phyloP scores from a whole-genome alignment of 2,329 filamentous ascomycete genomes.

The Plenodomus biglobosus region DNA sequence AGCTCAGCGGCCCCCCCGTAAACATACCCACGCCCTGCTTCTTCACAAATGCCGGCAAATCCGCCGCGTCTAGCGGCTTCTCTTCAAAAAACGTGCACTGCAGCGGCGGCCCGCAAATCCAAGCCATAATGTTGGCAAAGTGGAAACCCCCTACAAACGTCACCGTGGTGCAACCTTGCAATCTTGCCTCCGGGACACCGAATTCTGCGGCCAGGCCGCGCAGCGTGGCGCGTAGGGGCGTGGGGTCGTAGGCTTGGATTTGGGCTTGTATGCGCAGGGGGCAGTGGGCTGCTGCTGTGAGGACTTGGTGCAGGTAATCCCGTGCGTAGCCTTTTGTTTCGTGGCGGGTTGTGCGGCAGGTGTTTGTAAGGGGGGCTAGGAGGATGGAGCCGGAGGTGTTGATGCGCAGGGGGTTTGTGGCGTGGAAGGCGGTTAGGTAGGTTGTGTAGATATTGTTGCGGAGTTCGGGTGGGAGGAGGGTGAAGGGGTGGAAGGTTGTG shows the following conservation, averaged over 20 bases:
- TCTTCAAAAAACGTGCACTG: too few relatives aligned
- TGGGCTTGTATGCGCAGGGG: background rate
- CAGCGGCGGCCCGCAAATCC: background rate
- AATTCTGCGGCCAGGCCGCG: background rate
- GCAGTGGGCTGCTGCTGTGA: background rate
- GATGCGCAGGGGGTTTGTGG: background rate
- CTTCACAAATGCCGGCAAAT: background rate
- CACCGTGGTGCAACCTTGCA: background rate
- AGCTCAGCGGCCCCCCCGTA: background rate
- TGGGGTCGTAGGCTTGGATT: background rate
- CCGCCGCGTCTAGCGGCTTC: background rate
- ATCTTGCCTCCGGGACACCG: background rate
- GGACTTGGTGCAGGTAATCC: background rate
- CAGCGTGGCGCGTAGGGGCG: background rate
- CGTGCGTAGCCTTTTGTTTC: background rate
- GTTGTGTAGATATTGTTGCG: background rate
- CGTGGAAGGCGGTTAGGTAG: background rate
- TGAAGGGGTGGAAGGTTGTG: background rate
- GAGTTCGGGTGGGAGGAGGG: background rate
- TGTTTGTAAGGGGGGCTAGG: background rate
- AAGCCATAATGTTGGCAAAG: background rate
- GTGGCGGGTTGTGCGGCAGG: background rate
- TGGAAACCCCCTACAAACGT: background rate
- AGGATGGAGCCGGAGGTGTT: background rate
- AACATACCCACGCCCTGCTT: background rate